Base-by-base conservation (phyloP, 495 filamentous ascomycete species). In the Neurospora sp. region DNA sequence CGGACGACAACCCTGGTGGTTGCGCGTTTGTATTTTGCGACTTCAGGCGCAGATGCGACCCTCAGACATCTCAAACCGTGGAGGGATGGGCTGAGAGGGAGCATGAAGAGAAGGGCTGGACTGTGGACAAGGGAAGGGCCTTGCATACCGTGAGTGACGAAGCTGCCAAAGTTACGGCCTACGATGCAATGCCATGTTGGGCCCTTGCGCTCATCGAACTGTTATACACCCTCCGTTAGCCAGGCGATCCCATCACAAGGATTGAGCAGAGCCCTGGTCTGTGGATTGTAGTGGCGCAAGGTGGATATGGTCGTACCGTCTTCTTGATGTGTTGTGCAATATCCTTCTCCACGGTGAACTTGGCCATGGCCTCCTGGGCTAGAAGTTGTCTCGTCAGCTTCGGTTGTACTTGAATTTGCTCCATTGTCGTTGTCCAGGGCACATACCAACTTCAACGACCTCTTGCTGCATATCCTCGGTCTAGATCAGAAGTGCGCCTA, bases 141-240 rank as follows among this genome's bases (percentile, higher is more conserved):
- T 12, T 35, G 41, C 87, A 74, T 88, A 97, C 95, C 96, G 79
- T 99, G 96, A 37, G 96, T 99, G 60, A 99, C 96, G 77, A 97
- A 99, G 85, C 95, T 98, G 78, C 96, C 96, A 82, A 98, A 99
- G 86, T 99, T 98, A 72, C 96, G 89, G 49, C 96, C 96, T 12
- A 98, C 96, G 74, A 99, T 97, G 84, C 96, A 98, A 84, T 99
- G 96, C 96, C 96, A 97, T 77, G 93, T 97, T 74, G 93, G 93
- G 37, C 95, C 93, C 85, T 95, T 97, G 78, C 94, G 89, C 73
- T 90, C 90, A 81, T 97, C 93, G 77, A 97, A 96, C 93, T 97
- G 78, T 79, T 78, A 9, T 60, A 27, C 5, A 39, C 72, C 71
- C 71, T 75, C 31, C 39, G 72, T 78, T 39, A 76, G 76, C 71